Percentiles rank a stretch among this genome's conserved stretches.
phyloP scores from a whole-genome alignment of 2,329 filamentous ascomycete species.

The Hawksworthiomyces lignivorus region DNA sequence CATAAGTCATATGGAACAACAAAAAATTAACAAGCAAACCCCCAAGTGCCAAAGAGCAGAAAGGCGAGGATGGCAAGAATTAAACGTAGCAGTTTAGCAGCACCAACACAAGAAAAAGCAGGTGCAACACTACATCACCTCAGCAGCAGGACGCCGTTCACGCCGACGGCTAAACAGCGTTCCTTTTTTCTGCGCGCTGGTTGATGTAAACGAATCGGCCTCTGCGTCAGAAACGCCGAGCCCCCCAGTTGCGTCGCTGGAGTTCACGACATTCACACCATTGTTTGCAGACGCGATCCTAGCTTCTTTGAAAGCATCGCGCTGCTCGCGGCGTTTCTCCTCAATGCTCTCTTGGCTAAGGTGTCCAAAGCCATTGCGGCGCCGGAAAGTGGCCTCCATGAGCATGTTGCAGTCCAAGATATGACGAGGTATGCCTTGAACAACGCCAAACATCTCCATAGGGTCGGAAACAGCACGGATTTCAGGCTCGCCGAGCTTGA shows the following conservation, averaged over 20 bases:
- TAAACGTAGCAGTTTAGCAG: not conserved
- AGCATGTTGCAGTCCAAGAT: slow-evolving; percentile 76
- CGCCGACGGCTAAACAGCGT: slow-evolving; percentile 38
- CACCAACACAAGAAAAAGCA: not conserved
- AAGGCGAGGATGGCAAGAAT: not conserved
- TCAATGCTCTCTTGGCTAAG: slow-evolving; percentile 79
- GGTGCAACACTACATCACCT: slow-evolving; percentile 22
- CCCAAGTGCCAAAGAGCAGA: not conserved
- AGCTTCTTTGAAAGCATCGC: slow-evolving; percentile 41
- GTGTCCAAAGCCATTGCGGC: slow-evolving; percentile 72
- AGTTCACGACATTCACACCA: not conserved
- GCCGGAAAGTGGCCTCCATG: slow-evolving; percentile 75
- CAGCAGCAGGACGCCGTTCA: slow-evolving; percentile 25
- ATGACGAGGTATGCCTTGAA: slow-evolving; percentile 75
- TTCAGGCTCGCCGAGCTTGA: slow-evolving; percentile 77
- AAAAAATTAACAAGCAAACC: not conserved
- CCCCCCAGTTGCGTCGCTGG: not conserved
- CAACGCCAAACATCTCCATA: slow-evolving; percentile 93
- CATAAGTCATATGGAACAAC: not conserved
- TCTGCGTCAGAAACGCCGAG: not conserved
- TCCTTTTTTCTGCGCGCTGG: slow-evolving; percentile 34
- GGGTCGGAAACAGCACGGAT: slow-evolving; percentile 75
- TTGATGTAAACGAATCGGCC: too few species aligned
- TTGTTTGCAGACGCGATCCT: slow-evolving; percentile 23
- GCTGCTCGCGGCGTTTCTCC: slow-evolving; percentile 61